Evolutionary conservation across 495 filamentous ascomycete species (phyloP).

Genomic region (Tirmania nivea): DNA sequence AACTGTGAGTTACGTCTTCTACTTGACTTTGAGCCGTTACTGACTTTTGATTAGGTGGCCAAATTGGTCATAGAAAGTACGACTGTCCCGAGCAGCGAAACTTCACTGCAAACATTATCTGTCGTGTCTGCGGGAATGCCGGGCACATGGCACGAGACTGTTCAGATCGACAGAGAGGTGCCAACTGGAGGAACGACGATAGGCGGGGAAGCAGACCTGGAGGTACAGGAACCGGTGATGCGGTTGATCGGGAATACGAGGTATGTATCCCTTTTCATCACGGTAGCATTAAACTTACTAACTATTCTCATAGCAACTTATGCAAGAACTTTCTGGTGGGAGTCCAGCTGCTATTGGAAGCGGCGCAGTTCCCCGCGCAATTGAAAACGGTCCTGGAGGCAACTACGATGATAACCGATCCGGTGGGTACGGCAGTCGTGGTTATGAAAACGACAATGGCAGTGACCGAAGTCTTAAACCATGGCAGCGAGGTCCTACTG

Average conservation of each 20-base stretch:
- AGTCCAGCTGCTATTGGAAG: slow-evolving; percentile 31
- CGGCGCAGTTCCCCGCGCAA: slow-evolving; percentile 44
- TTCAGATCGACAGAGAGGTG: slow-evolving; percentile 72
- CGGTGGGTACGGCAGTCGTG: slow-evolving; percentile 22
- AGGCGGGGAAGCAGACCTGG: slow-evolving; percentile 19
- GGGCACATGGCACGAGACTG: slow-evolving; percentile 89
- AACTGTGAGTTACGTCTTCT: slow-evolving; percentile 44
- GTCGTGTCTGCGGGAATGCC: slow-evolving; percentile 89
- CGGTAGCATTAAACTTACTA: slow-evolving; percentile 15
- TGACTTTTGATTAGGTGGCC: slow-evolving; percentile 35
- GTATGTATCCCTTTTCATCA: slow-evolving; percentile 27
- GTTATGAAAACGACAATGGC: slow-evolving; percentile 23
- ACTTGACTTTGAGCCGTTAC: not conserved
- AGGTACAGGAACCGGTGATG: slow-evolving; percentile 54
- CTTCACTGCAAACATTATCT: slow-evolving; percentile 96
- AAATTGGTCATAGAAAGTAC: slow-evolving; percentile 97
- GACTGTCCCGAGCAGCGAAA: slow-evolving; percentile 96
- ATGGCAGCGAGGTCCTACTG: slow-evolving; percentile 79
- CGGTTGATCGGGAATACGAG: slow-evolving; percentile 85
- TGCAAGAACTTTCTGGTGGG: slow-evolving; percentile 84
- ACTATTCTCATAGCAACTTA: slow-evolving; percentile 50
- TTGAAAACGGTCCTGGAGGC: slow-evolving; percentile 63
- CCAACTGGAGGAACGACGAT: slow-evolving; percentile 62
- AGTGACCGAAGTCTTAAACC: slow-evolving; percentile 46
- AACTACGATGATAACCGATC: slow-evolving; percentile 22